These are phyloP conservation scores for Corylus americana DNA, from an alignment of 306 rosid species.

Conservation along the genomic window DNA sequence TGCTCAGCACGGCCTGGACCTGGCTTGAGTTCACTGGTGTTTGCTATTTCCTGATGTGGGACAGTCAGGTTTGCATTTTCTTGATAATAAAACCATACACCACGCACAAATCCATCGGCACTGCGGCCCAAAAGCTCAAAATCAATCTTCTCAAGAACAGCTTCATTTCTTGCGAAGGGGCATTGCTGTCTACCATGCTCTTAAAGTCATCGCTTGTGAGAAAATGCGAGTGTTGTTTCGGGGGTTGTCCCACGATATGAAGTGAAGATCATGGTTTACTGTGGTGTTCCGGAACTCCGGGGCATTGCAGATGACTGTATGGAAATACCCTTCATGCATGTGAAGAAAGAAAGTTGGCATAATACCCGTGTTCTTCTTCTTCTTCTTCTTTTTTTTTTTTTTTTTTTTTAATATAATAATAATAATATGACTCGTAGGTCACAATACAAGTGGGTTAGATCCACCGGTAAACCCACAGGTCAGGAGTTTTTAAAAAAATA, in stretches of 20 bases:
- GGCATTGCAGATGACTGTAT: slow-evolving; percentile 80
- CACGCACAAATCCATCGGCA: slow-evolving; percentile 57
- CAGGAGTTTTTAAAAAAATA: too few species aligned
- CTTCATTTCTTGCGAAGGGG: slow-evolving; percentile 55
- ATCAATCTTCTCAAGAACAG: slow-evolving; percentile 58
- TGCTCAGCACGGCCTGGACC: slow-evolving; percentile 56
- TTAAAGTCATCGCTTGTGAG: slow-evolving; percentile 49
- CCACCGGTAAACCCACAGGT: too few species aligned
- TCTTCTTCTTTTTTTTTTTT: too few species aligned
- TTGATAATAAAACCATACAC: slow-evolving; percentile 53
- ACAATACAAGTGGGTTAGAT: too few species aligned
- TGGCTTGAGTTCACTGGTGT: slow-evolving; percentile 52
- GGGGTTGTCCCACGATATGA: slow-evolving; percentile 90
- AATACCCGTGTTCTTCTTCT: slow-evolving; percentile 33
- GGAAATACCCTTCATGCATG: slow-evolving; percentile 71
- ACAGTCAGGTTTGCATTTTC: slow-evolving; percentile 30
- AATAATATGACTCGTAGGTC: too few species aligned
- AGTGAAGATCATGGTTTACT: slow-evolving; percentile 81
- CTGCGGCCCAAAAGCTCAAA: slow-evolving; percentile 54
- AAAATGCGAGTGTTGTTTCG: slow-evolving; percentile 79
- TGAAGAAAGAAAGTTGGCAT: slow-evolving; percentile 80
- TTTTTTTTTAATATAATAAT: too few species aligned
- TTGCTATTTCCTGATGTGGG: slow-evolving; percentile 29
- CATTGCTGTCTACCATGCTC: slow-evolving; percentile 67
- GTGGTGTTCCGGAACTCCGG: slow-evolving; percentile 71